phyloP scores from a whole-genome alignment of 2,329 filamentous ascomycete species.

The Fusarium sublunatum region DNA sequence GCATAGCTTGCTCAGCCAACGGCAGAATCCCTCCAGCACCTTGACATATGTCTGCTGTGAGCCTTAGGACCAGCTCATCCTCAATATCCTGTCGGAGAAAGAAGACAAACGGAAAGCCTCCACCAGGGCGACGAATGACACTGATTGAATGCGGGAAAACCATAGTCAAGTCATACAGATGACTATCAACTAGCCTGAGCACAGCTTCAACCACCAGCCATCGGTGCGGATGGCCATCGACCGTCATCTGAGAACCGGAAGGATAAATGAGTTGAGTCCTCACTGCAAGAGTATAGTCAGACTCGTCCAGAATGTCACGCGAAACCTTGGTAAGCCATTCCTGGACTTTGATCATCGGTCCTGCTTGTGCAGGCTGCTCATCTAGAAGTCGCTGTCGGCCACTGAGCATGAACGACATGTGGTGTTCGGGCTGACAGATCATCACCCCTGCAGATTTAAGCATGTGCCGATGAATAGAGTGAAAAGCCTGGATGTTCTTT shows the following conservation, averaged over 20 bases:
- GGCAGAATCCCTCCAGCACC: conserved; percentile 41
- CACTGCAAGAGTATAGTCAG: conserved; percentile 65
- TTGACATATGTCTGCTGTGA: conserved; percentile 39
- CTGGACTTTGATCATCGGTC: conserved; percentile 63
- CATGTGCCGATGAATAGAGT: conserved; percentile 54
- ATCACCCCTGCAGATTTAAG: conserved; percentile 62
- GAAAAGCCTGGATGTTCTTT: conserved; percentile 48
- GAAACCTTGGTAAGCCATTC: conserved; percentile 60
- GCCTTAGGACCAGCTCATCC: conserved; percentile 52
- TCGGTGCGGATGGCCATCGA: conserved; percentile 66
- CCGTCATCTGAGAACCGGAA: conserved; percentile 59
- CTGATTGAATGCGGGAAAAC: conserved; percentile 47
- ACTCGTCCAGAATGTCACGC: conserved; percentile 75
- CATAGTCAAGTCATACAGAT: conserved; percentile 49
- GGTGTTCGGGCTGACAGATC: conserved; percentile 70
- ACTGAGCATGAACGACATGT: conserved; percentile 73
- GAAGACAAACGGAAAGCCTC: conserved; percentile 60
- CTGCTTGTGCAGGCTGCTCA: conserved; percentile 56
- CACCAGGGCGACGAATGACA: conserved; percentile 51
- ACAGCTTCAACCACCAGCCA: conserved; percentile 61
- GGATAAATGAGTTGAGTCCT: conserved; percentile 70
- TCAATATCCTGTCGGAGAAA: conserved; percentile 64
- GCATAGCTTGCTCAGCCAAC: conserved; percentile 32
- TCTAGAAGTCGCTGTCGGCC: conserved; percentile 68
- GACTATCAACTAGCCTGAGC: conserved; percentile 57